Conservation (phyloP, 192 early-diverging fungal genomes). For the Linderina pennispora region DNA sequence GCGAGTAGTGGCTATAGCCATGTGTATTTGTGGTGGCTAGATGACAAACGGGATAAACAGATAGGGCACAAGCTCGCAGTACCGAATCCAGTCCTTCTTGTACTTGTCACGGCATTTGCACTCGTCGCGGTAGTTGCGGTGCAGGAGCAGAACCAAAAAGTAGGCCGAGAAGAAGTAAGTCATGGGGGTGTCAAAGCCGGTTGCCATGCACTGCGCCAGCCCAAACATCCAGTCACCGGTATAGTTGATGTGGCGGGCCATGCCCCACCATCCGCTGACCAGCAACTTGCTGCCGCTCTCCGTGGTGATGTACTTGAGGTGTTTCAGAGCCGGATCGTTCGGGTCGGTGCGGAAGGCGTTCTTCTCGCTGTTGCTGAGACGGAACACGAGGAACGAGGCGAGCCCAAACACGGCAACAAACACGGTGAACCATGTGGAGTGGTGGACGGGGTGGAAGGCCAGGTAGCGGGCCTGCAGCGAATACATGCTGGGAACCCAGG, state of each 20-base stretch:
- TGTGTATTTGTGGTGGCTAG: slow-evolving; percentile 28
- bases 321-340: slow-evolving; percentile 50
- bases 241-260: slow-evolving; percentile 93
- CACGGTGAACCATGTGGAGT: slow-evolving; percentile 36
- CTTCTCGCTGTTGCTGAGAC: slow-evolving; percentile 86
- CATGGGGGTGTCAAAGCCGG: slow-evolving; percentile 70
- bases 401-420: slow-evolving; percentile 48
- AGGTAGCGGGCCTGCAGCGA: slow-evolving; percentile 87
- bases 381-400: slow-evolving; percentile 80
- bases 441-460: slow-evolving; percentile 57
- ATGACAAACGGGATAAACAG: slow-evolving; percentile 77
- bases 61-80: slow-evolving; percentile 74
- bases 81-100: slow-evolving; percentile 87
- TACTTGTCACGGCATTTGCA: slow-evolving; percentile 89
- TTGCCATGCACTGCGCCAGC: slow-evolving; percentile 83
- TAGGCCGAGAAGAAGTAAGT: slow-evolving; percentile 94
- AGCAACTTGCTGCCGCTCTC: slow-evolving; percentile 74
- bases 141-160: slow-evolving; percentile 85
- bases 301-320: slow-evolving; percentile 84
- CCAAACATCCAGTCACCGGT: slow-evolving; percentile 92
- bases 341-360: slow-evolving; percentile 79
- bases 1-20: no score
- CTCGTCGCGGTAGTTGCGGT: slow-evolving; percentile 86
- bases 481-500: slow-evolving; percentile 91
- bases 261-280: slow-evolving; percentile 91